These are phyloP conservation scores for Populus simonii DNA, from an alignment of 345 rosid genomes.

Conservation along the genomic window DNA sequence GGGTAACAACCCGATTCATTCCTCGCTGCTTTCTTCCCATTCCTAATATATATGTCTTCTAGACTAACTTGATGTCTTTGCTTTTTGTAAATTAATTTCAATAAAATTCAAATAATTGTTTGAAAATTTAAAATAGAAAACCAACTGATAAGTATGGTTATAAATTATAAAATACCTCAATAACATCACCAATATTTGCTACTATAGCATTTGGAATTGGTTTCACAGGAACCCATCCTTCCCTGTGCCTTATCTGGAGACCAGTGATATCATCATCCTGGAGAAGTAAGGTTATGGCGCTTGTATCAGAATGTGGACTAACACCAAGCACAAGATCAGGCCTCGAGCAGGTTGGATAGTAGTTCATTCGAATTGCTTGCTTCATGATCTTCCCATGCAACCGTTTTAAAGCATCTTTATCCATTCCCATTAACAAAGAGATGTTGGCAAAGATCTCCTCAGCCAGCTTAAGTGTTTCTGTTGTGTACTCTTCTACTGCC, in stretches of 20 bases:
- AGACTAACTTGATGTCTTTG: no score
- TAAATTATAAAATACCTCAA: constrained; percentile 8
- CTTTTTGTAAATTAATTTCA: no score
- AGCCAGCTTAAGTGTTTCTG: neutral
- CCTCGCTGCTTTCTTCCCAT: no score
- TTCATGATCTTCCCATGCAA: constrained; percentile 11
- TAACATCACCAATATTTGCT: constrained; percentile 25
- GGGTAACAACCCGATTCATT: no score
- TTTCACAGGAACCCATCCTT: constrained; percentile 30
- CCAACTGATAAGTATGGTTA: no score
- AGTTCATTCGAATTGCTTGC: constrained; percentile 27
- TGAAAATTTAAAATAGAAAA: no score
- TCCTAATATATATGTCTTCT: no score
- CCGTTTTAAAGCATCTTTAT: constrained; percentile 10
- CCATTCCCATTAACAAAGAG: constrained; percentile 20
- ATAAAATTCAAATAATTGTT: no score
- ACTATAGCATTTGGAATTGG: constrained; percentile 28
- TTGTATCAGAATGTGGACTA: constrained; percentile 25
- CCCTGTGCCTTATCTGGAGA: constrained; percentile 28
- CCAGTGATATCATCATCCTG: constrained; percentile 29
- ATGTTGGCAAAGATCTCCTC: constrained; percentile 10
- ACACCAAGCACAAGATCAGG: constrained; percentile 25
- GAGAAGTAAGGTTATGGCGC: constrained; percentile 22
- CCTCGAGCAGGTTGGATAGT: constrained; percentile 30
- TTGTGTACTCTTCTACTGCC: no score